A percentile compares a stretch with the other conserved stretches of the same genome.
Conservation (phyloP, 2,329 filamentous ascomycete species). For the Camptophora hylomeconis region DNA sequence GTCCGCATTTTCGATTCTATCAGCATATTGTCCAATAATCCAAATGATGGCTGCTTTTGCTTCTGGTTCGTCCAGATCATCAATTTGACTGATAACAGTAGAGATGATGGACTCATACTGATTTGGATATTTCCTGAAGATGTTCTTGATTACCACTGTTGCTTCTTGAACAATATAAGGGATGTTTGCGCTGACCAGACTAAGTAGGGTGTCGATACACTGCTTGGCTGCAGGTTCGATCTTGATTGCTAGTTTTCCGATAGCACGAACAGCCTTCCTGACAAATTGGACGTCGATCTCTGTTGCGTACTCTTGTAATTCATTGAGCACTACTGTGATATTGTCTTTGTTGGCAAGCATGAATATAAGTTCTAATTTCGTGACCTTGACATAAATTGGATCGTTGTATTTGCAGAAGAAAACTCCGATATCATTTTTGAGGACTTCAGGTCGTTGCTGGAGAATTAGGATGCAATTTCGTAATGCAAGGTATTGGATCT, state of each 20-base stretch:
- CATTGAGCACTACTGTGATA: slow-evolving; percentile 86
- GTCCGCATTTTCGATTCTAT: slow-evolving; percentile 93
- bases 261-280: slow-evolving; percentile 90
- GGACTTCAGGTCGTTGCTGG: slow-evolving; percentile 80
- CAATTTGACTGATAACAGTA: slow-evolving; percentile 87
- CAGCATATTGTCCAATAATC: slow-evolving; percentile 97
- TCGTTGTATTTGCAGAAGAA: slow-evolving; percentile 99
- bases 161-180: slow-evolving; percentile 98
- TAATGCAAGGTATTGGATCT: slow-evolving; percentile 94
- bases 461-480: slow-evolving; percentile 88
- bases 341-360: slow-evolving; percentile 95
- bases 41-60: slow-evolving; percentile 98
- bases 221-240: slow-evolving; percentile 84
- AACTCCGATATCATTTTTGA: slow-evolving; percentile 92
- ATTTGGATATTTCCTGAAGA: slow-evolving; percentile 98
- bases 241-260: slow-evolving; percentile 96
- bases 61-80: slow-evolving; percentile 92
- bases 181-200: slow-evolving; percentile 93
- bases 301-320: slow-evolving; percentile 87
- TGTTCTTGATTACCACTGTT: slow-evolving; percentile 96
- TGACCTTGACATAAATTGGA: slow-evolving; percentile 98
- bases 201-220: slow-evolving; percentile 85
- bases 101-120: slow-evolving; percentile 97
- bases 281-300: slow-evolving; percentile 99
- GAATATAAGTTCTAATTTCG: slow-evolving; percentile 95